Base-by-base conservation (phyloP, 148 eudicot species). In the Rhododendron ovatum region DNA sequence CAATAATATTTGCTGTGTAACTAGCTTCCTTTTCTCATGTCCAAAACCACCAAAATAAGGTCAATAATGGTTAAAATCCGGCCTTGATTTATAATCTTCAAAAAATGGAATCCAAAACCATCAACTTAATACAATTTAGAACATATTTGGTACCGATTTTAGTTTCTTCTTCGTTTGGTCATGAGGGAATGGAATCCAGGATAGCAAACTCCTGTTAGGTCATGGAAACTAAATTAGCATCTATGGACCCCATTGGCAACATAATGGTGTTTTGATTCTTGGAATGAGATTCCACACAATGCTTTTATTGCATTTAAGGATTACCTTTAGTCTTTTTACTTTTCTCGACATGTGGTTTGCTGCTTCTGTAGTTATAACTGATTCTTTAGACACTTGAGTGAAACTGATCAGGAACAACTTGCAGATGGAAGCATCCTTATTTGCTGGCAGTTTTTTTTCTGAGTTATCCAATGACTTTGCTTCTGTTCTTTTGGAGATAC, bases 381-480 rank as follows among this genome's bases (percentile, higher is more conserved):
- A 48, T 14, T 50, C 2, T 47, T 37, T 80, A 17, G 84, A 22
- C 33, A 57, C 20, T 73, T 30, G 28, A 48, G 41, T 73, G 59
- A 13, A 77, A 26, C 28, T 85, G 50, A 59, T 59, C 35, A 69
- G 61, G 12, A 41, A 53, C 67, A 17, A 51, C 88, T 37, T 87
- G 48, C 92, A 96, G 99, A 96, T 91, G 57, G 94, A 92, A 88
- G 98, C 98, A 3, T 89, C 98, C 65, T 89, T 95, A 71, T 95
- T 93, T 90, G 97, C 99, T 77, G 96, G 95, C 26, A 95, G 93
- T 51, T 92, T 95, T 88, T 93, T 95, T 86, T 90, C 89, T 88
- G 98, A 95, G 85, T 65, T 86, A 76, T 94, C 96, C 13, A 90
- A 92, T 89, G 99, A 94, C 86, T 96, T 96, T 91, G 94, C 94